Base-by-base conservation (phyloP, 2,329 filamentous ascomycete species). In the Aspergillus quadricinctus region DNA sequence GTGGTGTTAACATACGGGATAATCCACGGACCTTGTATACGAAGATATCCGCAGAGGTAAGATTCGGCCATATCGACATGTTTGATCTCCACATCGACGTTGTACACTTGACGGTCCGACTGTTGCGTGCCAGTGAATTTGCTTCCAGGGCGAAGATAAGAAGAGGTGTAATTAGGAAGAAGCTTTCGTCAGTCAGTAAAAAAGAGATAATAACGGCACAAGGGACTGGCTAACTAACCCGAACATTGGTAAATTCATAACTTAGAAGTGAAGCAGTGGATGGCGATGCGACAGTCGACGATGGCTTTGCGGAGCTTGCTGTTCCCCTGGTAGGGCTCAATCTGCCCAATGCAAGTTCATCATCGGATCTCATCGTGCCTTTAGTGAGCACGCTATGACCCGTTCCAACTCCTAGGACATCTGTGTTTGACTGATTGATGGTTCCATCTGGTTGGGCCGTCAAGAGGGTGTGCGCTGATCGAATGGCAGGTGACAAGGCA, bases 51-150 rank as follows among this genome's bases (percentile, higher is more conserved):
- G 70, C 93, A 97, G 6, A 99, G 81, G 67, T 93, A 97, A 5
- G 92, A 97, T 72, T 97, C 91, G 54, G 87, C 84, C 82, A 97
- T 88, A 71, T 97, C 92, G 48, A 97, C 92, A 75, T 97, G 88
- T 75, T 97, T 96, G 64, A 99, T 91, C 70, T 97, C 92, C 2
- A 99, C 94, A 68, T 97, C 89, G 1, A 99, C 94, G 60, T 96
- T 91, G 72, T 99, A 99, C 9, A 90, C 84, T 71, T 96, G 92
- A 57, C 89, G 85, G 71, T 97, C 93, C 2, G 93, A 97, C 70
- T 93, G 89, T 69, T 99, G 94, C 14, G 89, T 96, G 56, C 94
- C 94, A 57, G 84, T 83, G 69, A 97, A 99, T 66, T 85, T 89
- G 75, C 91, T 96, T 19, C 92, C 92, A 2, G 92, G 85, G 48